Evolutionary conservation across 805 yeast genomes (phyloP), one percentile per base, ranked within the genome.

Genomic region (Yamadazyma nakazawae): DNA sequence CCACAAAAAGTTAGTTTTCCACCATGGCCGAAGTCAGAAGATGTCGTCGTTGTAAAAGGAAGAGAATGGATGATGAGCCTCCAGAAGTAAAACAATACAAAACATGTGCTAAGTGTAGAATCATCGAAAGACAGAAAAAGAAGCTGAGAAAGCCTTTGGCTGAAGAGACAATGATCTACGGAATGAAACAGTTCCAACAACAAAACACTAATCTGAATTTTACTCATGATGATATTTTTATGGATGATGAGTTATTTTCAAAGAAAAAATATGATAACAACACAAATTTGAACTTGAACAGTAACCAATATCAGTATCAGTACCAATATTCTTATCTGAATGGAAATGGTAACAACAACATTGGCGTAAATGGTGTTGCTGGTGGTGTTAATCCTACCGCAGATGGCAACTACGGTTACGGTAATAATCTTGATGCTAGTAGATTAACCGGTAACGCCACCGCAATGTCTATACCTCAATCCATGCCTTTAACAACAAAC

Each of bases 41-140:
- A 52, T 78, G 83, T 56, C 80, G 83, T 58, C 76, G 83, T 55
- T 78, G 83, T 63, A 78, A 78, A 56, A 62, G 81, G 43, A 74
- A 76, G 70, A 69, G 83, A 63, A 69, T 76, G 52, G 75, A 72
- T 49, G 78, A 77, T 50, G 83, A 78, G 60, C 78, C 79, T 19
- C 76, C 79, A 1, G 81, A 78, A 51, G 81, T 78, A 35, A 67
- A 73, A 53, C 80, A 76, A 56, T 78, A 77, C 58, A 78, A 78
- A 51, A 78, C 83, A 3, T 78, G 83, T 61, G 80, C 78, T 56
- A 77, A 79, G 51, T 78, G 83, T 56, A 70, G 83, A 48, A 75
- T 77, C 58, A 74, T 78, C 40, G 83, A 78, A 58, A 63, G 83
- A 50, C 63, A 62, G 45, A 64, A 68, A 58, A 72, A 72, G 61